A percentile compares a stretch with the other conserved stretches of the same genome.
Evolutionary conservation across 352 stramenopile species (phyloP).

Genomic region (Phytophthora kernoviae): DNA sequence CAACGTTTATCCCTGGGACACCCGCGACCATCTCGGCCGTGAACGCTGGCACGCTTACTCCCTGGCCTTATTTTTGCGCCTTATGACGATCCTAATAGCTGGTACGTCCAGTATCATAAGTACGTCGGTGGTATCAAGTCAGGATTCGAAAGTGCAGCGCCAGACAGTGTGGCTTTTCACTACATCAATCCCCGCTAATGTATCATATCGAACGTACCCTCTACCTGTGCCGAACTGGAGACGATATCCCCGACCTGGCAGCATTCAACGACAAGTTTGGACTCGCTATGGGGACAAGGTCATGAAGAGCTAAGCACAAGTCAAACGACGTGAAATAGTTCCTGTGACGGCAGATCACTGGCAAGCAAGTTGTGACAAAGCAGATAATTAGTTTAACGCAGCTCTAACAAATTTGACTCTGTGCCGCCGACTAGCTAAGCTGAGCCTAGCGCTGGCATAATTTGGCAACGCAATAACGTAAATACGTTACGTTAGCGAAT

Average conservation of each 20-base stretch:
- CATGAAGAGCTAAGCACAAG: background rate
- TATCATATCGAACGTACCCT: slow-evolving; percentile 73
- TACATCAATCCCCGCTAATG: slow-evolving; percentile 69
- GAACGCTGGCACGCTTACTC: slow-evolving; percentile 77
- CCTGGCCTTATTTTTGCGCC: slow-evolving; percentile 45
- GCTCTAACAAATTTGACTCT: no score
- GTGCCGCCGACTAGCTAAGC: no score
- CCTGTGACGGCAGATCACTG: no score
- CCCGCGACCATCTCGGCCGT: slow-evolving; percentile 62
- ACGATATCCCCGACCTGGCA: background rate
- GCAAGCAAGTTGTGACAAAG: no score
- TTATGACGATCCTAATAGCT: slow-evolving; percentile 47
- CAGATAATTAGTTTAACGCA: no score
- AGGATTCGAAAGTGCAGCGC: slow-evolving; percentile 46
- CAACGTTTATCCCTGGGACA: slow-evolving; percentile 69
- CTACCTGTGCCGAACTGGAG: slow-evolving; percentile 58
- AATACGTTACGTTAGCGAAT: no score
- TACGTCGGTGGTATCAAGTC: slow-evolving; percentile 59
- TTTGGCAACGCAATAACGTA: no score
- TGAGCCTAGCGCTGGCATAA: no score
- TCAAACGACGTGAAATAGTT: no score
- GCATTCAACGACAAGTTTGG: background rate
- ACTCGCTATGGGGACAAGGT: background rate
- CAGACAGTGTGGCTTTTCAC: slow-evolving; percentile 74
- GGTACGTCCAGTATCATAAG: slow-evolving; percentile 67